Percentiles rank a stretch among this genome's conserved stretches.
Evolutionary conservation across 202 grass and related monocot species (phyloP).

Genomic region (Panicum virgatum): DNA sequence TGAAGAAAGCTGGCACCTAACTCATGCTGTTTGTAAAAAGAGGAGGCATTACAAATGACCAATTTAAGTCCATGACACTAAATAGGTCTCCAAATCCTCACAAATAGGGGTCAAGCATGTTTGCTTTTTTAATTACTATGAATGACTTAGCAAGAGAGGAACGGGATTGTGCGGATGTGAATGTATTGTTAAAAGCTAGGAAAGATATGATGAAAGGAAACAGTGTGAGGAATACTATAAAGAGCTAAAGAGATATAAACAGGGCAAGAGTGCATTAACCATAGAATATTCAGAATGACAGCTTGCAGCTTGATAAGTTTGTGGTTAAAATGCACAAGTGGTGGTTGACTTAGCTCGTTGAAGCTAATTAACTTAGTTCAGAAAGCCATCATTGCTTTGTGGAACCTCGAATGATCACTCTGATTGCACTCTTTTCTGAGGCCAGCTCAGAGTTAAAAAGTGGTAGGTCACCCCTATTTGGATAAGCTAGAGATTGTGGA

Average conservation of each 20-base stretch:
- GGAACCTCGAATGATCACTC: neutral
- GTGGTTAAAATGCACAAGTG: neutral
- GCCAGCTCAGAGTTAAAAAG: neutral
- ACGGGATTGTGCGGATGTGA: neutral
- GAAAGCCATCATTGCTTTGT: neutral
- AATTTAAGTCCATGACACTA: too few species aligned
- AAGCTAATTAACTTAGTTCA: neutral
- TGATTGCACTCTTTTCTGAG: neutral
- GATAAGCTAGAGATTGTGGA: too few species aligned
- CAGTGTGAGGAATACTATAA: neutral
- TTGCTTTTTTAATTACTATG: neutral
- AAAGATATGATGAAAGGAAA: neutral
- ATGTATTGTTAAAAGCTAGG: neutral
- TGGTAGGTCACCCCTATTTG: too few species aligned
- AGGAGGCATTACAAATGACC: neutral
- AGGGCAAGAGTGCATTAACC: neutral
- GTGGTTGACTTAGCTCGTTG: neutral
- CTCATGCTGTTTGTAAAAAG: neutral
- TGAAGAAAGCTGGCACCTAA: neutral
- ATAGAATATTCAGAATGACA: slow-evolving; percentile 1
- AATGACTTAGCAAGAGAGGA: neutral
- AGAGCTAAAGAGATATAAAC: neutral
- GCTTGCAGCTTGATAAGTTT: neutral
- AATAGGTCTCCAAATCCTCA: neutral
- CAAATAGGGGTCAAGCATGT: neutral